Evolutionary conservation across 805 yeast genomes (phyloP), one percentile per base, ranked within the genome.

Genomic region (Cyberlindnera japonica): DNA sequence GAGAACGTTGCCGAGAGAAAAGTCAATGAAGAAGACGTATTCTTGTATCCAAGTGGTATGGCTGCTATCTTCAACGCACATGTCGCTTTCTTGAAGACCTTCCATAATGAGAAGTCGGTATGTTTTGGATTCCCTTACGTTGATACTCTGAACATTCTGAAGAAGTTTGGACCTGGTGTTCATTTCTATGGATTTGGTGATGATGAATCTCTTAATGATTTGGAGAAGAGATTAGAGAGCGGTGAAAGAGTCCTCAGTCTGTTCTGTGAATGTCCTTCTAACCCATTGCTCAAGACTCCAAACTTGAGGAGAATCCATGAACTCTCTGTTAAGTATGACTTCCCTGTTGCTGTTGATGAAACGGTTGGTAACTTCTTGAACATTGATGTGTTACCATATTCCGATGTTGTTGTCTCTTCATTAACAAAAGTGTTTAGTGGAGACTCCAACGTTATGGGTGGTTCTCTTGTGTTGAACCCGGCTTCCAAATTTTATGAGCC

Each of bases 121-220:
- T 88, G 96, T 64, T 91, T 86, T 63, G 99, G 99, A 1, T 89
- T 90, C 65, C 96, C 98, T 6, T 93, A 91, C 61, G 93, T 87
- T 21, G 98, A 93, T 60, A 90, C 98, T 0, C 70, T 88, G 41
- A 87, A 86, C 51, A 80, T 93, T 43, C 69, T 93, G 53, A 74
- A 75, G 55, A 91, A 90, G 61, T 93, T 89, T 72, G 97, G 98
- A 13, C 85, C 90, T 3, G 97, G 97, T 26, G 85, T 83, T 28
- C 80, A 80, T 50, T 91, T 89, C 60, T 79, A 81, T 49, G 96
- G 96, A 4, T 67, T 77, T 50, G 96, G 96, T 16, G 95, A 87
- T 54, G 82, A 79, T 42, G 71, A 68, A 18, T 74, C 88, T 1
- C 61, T 89, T 36, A 77, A 71, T 38, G 80, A 80, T 37, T 63